Conservation (phyloP, 2,329 filamentous ascomycete genomes). For the Byssoonygena ceratinophila region DNA sequence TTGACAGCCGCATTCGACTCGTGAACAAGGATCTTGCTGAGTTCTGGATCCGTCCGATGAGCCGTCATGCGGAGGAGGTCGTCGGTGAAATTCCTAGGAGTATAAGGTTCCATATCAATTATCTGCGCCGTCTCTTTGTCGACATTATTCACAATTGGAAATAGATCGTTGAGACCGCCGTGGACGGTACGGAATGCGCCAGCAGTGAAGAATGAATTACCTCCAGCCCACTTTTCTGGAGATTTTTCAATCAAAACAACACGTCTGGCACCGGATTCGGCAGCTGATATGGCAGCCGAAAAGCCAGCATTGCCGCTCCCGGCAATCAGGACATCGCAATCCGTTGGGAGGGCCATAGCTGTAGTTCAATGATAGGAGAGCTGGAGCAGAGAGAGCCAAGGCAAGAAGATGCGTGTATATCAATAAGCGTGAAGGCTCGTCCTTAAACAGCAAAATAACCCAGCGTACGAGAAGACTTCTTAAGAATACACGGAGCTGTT, state of each 20-base stretch:
- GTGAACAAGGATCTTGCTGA: constrained; percentile 42
- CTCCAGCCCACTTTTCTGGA: constrained; percentile 49
- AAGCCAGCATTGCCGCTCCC: constrained; percentile 58
- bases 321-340: constrained; percentile 41
- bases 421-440: neutral
- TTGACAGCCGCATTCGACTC: constrained; percentile 44
- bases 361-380: too few species aligned
- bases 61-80: constrained; percentile 50
- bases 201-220: constrained; percentile 56
- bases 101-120: constrained; percentile 52
- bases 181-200: constrained; percentile 52
- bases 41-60: constrained; percentile 42
- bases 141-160: constrained; percentile 54
- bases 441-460: neutral
- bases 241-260: constrained; percentile 53
- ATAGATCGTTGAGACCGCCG: constrained; percentile 45
- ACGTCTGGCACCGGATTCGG: constrained; percentile 35
- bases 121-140: constrained; percentile 35
- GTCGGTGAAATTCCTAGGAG: constrained; percentile 41
- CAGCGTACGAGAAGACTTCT: neutral
- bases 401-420: too few species aligned
- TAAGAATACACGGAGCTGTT: neutral
- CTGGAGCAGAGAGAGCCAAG: too few species aligned
- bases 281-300: constrained; percentile 48
- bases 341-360: constrained; percentile 12